These are phyloP conservation scores for Podaxis sp. DNA, from an alignment of 768 basidiomycete species.

Conservation along the genomic window DNA sequence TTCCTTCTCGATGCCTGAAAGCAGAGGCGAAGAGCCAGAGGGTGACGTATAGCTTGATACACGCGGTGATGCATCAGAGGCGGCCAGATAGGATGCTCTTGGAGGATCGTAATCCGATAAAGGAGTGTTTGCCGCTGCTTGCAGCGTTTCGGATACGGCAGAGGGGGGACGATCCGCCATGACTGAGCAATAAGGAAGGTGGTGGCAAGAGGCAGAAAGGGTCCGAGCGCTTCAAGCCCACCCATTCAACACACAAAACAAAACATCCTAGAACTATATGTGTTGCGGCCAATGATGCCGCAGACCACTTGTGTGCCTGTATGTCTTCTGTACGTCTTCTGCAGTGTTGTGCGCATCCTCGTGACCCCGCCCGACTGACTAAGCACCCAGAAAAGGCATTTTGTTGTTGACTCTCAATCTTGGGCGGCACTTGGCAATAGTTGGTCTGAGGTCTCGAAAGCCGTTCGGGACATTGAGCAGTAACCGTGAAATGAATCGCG, in stretches of 20 bases:
- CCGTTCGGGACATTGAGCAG: no score
- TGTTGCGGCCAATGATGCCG: neutral
- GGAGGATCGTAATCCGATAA: slow-evolving; percentile 18
- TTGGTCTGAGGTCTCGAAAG: no score
- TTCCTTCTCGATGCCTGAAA: slow-evolving; percentile 11
- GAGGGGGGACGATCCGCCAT: slow-evolving; percentile 18
- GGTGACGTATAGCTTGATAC: slow-evolving; percentile 15
- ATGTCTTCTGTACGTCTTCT: neutral
- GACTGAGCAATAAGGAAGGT: neutral
- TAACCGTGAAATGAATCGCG: no score
- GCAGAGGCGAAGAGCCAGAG: slow-evolving; percentile 16
- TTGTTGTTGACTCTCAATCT: neutral
- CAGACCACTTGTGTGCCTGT: neutral
- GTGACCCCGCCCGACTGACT: neutral
- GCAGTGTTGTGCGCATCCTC: neutral
- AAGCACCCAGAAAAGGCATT: neutral
- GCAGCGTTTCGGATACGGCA: slow-evolving; percentile 12
- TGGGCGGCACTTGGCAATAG: neutral
- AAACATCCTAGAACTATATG: neutral
- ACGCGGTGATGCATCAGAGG: slow-evolving; percentile 17
- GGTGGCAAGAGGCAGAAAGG: slow-evolving; percentile 5
- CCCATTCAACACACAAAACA: neutral
- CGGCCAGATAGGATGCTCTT: slow-evolving; percentile 12
- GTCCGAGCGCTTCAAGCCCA: neutral
- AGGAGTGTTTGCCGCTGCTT: slow-evolving; percentile 17